Percentiles rank a stretch among this genome's conserved stretches.
phyloP scores from a whole-genome alignment of 768 basidiomycete genomes.

The Russula virescens region DNA sequence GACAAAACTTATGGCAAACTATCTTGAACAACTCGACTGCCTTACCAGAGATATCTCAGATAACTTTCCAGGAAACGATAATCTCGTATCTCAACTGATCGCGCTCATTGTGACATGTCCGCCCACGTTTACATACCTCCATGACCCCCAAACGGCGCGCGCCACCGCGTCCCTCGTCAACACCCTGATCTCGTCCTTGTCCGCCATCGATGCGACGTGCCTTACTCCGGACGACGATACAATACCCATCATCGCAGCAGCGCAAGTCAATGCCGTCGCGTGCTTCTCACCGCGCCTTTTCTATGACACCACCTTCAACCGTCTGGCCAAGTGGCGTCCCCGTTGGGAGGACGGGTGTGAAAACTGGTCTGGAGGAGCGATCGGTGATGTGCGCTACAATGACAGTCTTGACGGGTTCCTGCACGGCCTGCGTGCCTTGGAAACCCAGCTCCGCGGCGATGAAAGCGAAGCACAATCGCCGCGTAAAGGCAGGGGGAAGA shows the following conservation, averaged over 20 bases:
- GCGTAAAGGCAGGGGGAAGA: conserved; percentile 17
- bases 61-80: conserved; percentile 27
- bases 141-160: conserved; percentile 48
- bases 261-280: conserved; percentile 48
- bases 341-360: conserved; percentile 56
- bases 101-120: conserved; percentile 36
- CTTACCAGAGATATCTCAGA: conserved; percentile 18
- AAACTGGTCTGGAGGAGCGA: conserved; percentile 45
- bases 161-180: conserved; percentile 42
- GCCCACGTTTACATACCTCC: conserved; percentile 64
- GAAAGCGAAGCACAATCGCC: not conserved
- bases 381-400: conserved; percentile 45
- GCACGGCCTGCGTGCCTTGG: conserved; percentile 51
- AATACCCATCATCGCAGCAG: conserved; percentile 34
- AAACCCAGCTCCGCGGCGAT: conserved; percentile 21
- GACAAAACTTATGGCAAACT: conserved; percentile 9
- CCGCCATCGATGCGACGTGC: conserved; percentile 9
- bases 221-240: conserved; percentile 1
- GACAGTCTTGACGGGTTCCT: conserved; percentile 63
- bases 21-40: conserved; percentile 19
- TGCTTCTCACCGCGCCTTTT: conserved; percentile 59
- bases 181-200: conserved; percentile 32
- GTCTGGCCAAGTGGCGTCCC: conserved; percentile 49
- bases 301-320: conserved; percentile 61
- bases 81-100: conserved; percentile 24